Conservation (phyloP, 2,329 filamentous ascomycete genomes). For the Fusarium sp. region DNA sequence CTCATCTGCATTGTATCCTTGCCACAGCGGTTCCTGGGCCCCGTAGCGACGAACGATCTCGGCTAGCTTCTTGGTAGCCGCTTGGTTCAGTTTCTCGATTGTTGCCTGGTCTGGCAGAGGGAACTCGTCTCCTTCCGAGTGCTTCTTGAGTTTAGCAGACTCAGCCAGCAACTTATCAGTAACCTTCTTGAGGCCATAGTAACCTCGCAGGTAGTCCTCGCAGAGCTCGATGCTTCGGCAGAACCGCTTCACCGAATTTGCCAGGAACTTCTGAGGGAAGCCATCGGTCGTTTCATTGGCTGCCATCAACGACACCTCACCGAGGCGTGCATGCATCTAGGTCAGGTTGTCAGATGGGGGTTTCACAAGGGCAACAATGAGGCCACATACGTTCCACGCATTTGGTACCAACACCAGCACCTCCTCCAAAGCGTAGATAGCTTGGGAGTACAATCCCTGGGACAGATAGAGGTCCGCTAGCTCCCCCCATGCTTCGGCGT, state of each 20-base stretch:
- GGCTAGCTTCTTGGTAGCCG: constrained; percentile 78
- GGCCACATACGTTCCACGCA: constrained; percentile 85
- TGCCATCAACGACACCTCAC: constrained; percentile 84
- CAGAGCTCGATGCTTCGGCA: constrained; percentile 93
- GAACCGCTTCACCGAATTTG: constrained; percentile 85
- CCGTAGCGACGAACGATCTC: constrained; percentile 78
- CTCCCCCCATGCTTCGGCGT: constrained; percentile 94
- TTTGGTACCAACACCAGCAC: constrained; percentile 88
- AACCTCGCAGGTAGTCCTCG: constrained; percentile 90
- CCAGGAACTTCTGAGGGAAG: constrained; percentile 65
- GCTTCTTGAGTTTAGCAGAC: constrained; percentile 57
- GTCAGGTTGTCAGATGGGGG: constrained; percentile 33
- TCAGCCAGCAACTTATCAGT: constrained; percentile 63
- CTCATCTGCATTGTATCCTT: constrained; percentile 79
- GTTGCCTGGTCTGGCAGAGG: constrained; percentile 67
- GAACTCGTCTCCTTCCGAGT: constrained; percentile 62
- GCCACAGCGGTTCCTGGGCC: constrained; percentile 73
- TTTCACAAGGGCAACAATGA: constrained; percentile 1
- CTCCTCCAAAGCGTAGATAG: constrained; percentile 90
- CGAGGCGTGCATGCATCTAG: constrained; percentile 87
- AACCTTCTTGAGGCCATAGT: constrained; percentile 86
- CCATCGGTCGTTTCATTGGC: constrained; percentile 58
- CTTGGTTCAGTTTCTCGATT: constrained; percentile 75
- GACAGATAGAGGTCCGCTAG: constrained; percentile 86
- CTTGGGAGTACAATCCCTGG: constrained; percentile 83